phyloP scores from a whole-genome alignment of 1,284 basidiomycete species.

The Moesziomyces aphidis region DNA sequence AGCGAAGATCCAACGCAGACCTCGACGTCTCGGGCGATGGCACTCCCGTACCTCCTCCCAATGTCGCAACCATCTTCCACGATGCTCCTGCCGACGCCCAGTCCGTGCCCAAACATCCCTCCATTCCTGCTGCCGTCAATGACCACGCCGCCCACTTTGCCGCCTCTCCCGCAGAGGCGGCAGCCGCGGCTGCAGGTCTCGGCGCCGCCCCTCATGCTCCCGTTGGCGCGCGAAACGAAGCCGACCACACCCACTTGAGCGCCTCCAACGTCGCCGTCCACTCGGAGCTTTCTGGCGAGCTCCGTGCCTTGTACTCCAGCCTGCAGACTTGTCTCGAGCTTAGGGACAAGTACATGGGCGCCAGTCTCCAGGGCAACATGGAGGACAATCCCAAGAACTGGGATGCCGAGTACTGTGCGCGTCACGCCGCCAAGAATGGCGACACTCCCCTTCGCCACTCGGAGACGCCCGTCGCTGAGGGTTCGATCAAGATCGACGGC shows the following conservation, averaged over 20 bases:
- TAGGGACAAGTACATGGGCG: constrained; percentile 66
- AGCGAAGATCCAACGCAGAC: constrained; percentile 42
- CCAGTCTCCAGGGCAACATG: constrained; percentile 58
- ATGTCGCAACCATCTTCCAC: constrained; percentile 43
- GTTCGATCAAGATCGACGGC: constrained; percentile 62
- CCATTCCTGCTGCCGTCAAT: constrained; percentile 12
- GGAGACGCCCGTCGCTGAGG: constrained; percentile 20
- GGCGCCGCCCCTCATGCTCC: constrained; percentile 40
- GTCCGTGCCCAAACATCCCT: constrained; percentile 26
- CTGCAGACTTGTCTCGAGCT: constrained; percentile 63
- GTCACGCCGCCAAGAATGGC: constrained; percentile 20
- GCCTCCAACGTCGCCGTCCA: constrained; percentile 43
- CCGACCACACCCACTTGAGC: constrained; percentile 19
- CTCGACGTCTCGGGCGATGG: constrained; percentile 49
- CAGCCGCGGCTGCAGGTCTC: constrained; percentile 53
- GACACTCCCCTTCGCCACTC: constrained; percentile 3
- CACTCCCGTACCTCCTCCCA: constrained; percentile 42
- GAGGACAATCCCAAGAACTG: constrained; percentile 68
- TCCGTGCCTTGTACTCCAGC: constrained; percentile 55
- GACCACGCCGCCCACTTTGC: constrained; percentile 37
- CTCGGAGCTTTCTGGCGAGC: constrained; percentile 58
- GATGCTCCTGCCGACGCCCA: constrained; percentile 8
- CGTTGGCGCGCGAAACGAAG: constrained; percentile 4
- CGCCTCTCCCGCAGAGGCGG: constrained; percentile 55
- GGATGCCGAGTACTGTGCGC: constrained; percentile 65